Base-by-base conservation (phyloP, 1,284 basidiomycete species). In the Pyrrhoderma noxium region DNA sequence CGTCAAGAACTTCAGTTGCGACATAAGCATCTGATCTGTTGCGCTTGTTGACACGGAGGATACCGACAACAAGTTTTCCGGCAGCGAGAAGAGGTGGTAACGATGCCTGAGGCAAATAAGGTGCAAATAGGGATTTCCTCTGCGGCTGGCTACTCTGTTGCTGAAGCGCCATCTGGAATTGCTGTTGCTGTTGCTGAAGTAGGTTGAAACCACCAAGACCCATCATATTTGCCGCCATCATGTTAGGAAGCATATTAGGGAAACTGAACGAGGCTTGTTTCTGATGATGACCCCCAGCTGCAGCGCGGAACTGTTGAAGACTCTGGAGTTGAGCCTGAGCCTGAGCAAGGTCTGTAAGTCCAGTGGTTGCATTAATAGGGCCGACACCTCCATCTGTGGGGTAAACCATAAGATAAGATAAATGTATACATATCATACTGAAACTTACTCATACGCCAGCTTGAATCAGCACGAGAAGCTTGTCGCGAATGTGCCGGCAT, bases 11-110 rank as follows among this genome's bases (percentile, higher is more conserved):
- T 66, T 99, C 96, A 21, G 95, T 99, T n/a, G 95, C 89, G 54
- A 99, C 95, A 67, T 98, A 99, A 3, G 96, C 96, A 67, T 99
- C 96, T 21, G 95, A 98, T 51, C 96, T 82, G 67, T 98, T 98
- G 62, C 96, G 89, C 73, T 99, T 99, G 75, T 99, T 99, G 62
- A 99, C 94, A 47, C 96, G 86, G 48, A 99, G 72, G 48, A 97
- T 92, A 57, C 96, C 96, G 52, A 99, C 94, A 54, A 99, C 96
- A 44, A 99, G 78, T 71, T 99, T 99, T 46, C 95, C 96, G 14
- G 96, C 94, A n/a, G 91, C 89, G 48, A 99, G 80, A 55, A 99
- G 82, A 45, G 95, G 95, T 25, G 96, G 95, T 42, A 99, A 79
- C 39, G 93, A 96, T 8, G 94, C 94, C 67, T 98, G 95, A 48